A percentile compares a stretch with the other conserved stretches of the same genome.
Evolutionary conservation across 2,329 filamentous ascomycete genomes (phyloP).

Genomic region (Lachnellula occidentalis): DNA sequence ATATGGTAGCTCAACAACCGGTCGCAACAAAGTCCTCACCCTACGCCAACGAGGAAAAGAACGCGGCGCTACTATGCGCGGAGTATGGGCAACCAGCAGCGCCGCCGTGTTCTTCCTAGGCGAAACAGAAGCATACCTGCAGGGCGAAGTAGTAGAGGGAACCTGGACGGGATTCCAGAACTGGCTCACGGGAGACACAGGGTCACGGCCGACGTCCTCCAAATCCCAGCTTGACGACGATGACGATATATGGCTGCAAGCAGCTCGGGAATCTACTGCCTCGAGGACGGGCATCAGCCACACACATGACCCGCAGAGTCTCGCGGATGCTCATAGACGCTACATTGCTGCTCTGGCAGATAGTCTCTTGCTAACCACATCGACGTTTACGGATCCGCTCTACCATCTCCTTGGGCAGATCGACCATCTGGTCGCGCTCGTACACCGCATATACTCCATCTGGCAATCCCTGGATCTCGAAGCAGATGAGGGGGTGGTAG

Average conservation of each 20-base stretch:
- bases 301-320: conserved; percentile 74
- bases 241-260: conserved; percentile 40
- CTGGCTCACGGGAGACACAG: conserved; percentile 54
- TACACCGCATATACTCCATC: conserved; percentile 68
- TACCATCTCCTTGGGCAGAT: conserved; percentile 65
- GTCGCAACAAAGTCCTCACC: conserved; percentile 53
- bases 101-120: conserved; percentile 85
- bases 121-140: conserved; percentile 82
- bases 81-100: conserved; percentile 84
- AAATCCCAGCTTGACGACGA: conserved; percentile 22
- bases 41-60: conserved; percentile 59
- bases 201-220: conserved; percentile 14
- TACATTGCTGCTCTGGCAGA: conserved; percentile 67
- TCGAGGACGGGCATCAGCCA: conserved; percentile 18
- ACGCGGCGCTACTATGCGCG: conserved; percentile 65
- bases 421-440: conserved; percentile 75
- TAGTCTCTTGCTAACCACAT: conserved; percentile 60
- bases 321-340: conserved; percentile 71
- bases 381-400: conserved; percentile 57
- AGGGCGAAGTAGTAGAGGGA: conserved; percentile 78
- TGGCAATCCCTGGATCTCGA: conserved; percentile 78
- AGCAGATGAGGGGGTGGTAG: conserved; percentile 74
- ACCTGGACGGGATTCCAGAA: conserved; percentile 74
- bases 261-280: conserved; percentile 13
- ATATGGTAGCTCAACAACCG: conserved; percentile 54